Base-by-base conservation (phyloP, 345 rosid genomes). In the Rhodomyrtus tomentosa region DNA sequence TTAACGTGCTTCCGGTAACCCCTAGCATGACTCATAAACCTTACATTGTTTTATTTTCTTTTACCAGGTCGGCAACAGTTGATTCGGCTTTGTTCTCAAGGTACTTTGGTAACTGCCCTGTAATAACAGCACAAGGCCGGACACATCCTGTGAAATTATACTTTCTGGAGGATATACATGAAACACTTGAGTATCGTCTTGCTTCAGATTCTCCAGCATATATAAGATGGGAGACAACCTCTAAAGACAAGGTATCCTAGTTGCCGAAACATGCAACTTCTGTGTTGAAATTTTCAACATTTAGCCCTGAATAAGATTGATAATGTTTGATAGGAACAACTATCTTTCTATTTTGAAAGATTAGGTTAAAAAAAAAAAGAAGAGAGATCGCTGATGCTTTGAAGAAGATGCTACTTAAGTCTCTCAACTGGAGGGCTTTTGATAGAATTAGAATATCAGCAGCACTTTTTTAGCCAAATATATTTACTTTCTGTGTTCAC, bases 51-150 rank as follows among this genome's bases (percentile, higher is more conserved):
- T 81, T n/a, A 24, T 49, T 36, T 76, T 52, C 52, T 54, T 42
- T 85, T 55, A 76, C 85, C 90, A 95, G 99, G 99, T 96, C 99
- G 79, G 99, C 99, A 83, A 96, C 99, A 11, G 99, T 96, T 87
- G 98, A 96, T 90, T 94, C 99, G 51, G 88, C 88, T 87, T 90
- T 92, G 81, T 95, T 95, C 87, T 95, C 98, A 68, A 91, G 92
- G 72, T 96, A 95, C 90, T 96, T 95, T 91, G 95, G 95, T 81
- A 87, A 91, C 86, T 96, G 98, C 86, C 99, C 99, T 58, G 96
- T 96, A 54, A 92, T 96, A 82, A 91, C 94, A 87, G 98, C 98
- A 54, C 89, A 92, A 89, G 99, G 98, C 85, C 91, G 98, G 82
- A 95, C 96, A 62, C 98, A 96, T 89, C 96, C 96, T 6, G 99